Percentiles rank a stretch among this genome's conserved stretches.
Conservation (phyloP, 2,329 filamentous ascomycete species). For the Beauveria rudraprayagi region DNA sequence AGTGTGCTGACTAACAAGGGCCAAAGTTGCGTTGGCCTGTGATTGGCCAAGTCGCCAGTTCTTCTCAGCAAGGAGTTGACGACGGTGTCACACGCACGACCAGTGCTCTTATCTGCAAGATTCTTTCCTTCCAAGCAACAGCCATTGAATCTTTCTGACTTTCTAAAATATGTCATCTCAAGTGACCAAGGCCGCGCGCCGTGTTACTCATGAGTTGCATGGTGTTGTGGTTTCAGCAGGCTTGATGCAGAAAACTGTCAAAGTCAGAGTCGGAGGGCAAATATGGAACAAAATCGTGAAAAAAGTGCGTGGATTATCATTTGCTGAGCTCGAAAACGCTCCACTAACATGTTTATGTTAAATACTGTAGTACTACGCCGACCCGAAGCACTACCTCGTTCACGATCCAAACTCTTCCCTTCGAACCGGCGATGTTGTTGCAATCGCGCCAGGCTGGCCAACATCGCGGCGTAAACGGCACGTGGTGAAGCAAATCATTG, state of each 20-base stretch:
- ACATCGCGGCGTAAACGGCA: conserved; percentile 61
- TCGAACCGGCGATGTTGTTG: conserved; percentile 65
- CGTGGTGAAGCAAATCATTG: conserved; percentile 66
- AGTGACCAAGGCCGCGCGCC: conserved; percentile 33
- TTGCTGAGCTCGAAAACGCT: background rate
- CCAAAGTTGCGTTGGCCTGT: background rate
- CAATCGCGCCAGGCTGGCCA: conserved; percentile 58
- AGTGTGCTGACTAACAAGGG: conserved; percentile 2
- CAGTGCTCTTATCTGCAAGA: background rate
- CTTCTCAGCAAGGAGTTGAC: background rate
- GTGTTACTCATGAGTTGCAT: conserved; percentile 43
- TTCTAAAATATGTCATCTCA: conserved; percentile 30
- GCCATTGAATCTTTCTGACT: background rate
- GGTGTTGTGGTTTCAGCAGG: conserved; percentile 73
- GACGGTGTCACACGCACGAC: background rate
- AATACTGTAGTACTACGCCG: conserved; percentile 44
- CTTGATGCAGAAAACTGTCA: conserved; percentile 70
- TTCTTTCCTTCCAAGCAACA: background rate
- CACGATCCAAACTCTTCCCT: conserved; percentile 72
- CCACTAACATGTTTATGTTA: background rate
- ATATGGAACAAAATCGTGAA: conserved; percentile 65
- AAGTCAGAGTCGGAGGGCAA: conserved; percentile 63
- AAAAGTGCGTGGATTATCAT: conserved; percentile 46
- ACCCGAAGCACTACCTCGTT: conserved; percentile 58
- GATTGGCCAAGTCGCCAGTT: background rate